Conservation (phyloP, 257 asterid genomes). For the Mentha longifolia region DNA sequence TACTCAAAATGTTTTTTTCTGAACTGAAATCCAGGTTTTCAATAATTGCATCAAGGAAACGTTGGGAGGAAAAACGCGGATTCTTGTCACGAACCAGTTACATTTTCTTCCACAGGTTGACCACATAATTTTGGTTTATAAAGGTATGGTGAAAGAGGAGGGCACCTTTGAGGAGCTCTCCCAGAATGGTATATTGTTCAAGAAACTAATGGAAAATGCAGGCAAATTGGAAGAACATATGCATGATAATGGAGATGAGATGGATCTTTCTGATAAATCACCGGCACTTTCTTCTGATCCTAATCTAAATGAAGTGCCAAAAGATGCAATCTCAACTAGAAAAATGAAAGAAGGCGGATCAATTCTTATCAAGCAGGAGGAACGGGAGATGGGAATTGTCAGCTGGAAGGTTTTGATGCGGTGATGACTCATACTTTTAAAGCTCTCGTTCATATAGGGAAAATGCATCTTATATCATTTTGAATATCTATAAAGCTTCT, state of each 20-base stretch:
- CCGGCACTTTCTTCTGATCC: conserved; percentile 39
- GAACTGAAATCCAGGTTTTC: conserved; percentile 61
- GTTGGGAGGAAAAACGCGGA: conserved; percentile 81
- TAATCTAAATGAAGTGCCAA: conserved; percentile 43
- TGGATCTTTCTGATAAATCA: conserved; percentile 35
- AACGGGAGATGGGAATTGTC: conserved; percentile 81
- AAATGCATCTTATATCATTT: neutral
- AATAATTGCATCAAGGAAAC: conserved; percentile 74
- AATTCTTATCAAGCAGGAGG: conserved; percentile 85
- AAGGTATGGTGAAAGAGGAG: conserved; percentile 82
- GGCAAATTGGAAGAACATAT: conserved; percentile 79
- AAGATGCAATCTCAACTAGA: conserved; percentile 43
- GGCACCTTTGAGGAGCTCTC: conserved; percentile 86
- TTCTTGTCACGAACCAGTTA: conserved; percentile 86
- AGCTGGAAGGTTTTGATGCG: conserved; percentile 84
- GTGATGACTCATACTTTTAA: conserved; percentile 38
- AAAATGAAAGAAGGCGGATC: conserved; percentile 66
- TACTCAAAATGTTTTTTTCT: conserved; percentile 17
- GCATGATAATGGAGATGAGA: conserved; percentile 54
- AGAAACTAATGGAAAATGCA: conserved; percentile 81
- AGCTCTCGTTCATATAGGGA: conserved; percentile 14
- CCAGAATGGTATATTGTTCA: conserved; percentile 62
- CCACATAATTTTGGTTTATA: conserved; percentile 68
- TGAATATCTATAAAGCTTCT: neutral
- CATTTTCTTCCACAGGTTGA: conserved; percentile 91